These are phyloP conservation scores for Clarireedia homoeocarpa DNA, from an alignment of 2,329 filamentous ascomycete species.

Conservation along the genomic window DNA sequence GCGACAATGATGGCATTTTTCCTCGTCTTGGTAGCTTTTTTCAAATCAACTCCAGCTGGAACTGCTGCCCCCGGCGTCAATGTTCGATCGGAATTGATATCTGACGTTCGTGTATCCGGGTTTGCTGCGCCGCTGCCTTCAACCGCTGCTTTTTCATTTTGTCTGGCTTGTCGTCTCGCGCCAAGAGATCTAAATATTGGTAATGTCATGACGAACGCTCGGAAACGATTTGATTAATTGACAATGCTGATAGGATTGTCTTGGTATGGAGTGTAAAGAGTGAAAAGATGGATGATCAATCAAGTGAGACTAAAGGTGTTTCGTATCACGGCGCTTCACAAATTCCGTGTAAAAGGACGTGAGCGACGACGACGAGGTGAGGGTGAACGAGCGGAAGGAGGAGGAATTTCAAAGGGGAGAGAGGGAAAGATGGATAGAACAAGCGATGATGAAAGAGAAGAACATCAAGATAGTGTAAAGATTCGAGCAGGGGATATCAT, in stretches of 20 bases:
- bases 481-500: too few relatives aligned
- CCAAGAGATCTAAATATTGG: slow-evolving; percentile 26
- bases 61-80: slow-evolving; percentile 20
- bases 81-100: slow-evolving; percentile 17
- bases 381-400: background rate
- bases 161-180: slow-evolving; percentile 13
- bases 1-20: slow-evolving; percentile 50
- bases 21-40: slow-evolving; percentile 44
- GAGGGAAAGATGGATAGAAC: too few relatives aligned
- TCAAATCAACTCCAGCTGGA: slow-evolving; percentile 30
- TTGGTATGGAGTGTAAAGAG: background rate
- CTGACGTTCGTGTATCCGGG: slow-evolving; percentile 3
- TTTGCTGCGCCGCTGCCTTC: background rate
- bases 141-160: slow-evolving; percentile 11
- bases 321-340: background rate
- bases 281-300: background rate
- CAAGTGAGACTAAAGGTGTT: background rate
- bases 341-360: background rate
- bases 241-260: background rate
- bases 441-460: too few relatives aligned
- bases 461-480: too few relatives aligned
- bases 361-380: background rate
- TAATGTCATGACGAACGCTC: slow-evolving; percentile 20
- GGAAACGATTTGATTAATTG: background rate
- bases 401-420: too few relatives aligned